These are phyloP conservation scores for Cutaneotrichosporon sp. DNA, from an alignment of 1,284 basidiomycete species.

Conservation along the genomic window DNA sequence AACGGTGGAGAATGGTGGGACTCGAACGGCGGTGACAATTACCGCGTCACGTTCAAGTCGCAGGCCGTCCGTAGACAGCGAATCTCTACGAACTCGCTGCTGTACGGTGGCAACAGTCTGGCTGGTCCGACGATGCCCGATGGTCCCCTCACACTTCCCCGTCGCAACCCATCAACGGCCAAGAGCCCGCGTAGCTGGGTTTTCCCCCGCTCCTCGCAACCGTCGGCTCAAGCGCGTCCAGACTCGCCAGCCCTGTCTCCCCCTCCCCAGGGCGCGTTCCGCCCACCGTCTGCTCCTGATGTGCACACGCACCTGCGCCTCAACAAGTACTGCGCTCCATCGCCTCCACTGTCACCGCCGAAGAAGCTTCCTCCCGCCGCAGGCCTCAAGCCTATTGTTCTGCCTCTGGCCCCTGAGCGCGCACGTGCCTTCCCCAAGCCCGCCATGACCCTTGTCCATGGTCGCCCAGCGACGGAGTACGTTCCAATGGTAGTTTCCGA, in stretches of 20 bases:
- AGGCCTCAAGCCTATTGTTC: constrained; percentile 1
- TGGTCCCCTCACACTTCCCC: constrained; percentile 2
- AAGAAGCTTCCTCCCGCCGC: constrained; percentile 10
- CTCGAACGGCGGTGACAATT: constrained; percentile 50
- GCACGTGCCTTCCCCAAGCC: constrained; percentile 1
- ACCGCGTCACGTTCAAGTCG: constrained; percentile 50
- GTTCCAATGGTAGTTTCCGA: neutral
- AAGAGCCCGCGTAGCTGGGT: constrained; percentile 31
- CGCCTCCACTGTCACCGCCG: constrained; percentile 44
- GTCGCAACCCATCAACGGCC: neutral
- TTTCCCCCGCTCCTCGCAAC: constrained; percentile 25
- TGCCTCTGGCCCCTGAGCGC: constrained; percentile 8
- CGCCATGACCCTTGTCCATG: constrained; percentile 33
- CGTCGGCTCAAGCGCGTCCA: constrained; percentile 5
- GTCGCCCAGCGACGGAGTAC: constrained; percentile 34
- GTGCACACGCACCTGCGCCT: constrained; percentile 41
- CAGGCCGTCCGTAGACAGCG: constrained; percentile 15
- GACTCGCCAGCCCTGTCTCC: constrained; percentile 10
- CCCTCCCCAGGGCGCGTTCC: constrained; percentile 34
- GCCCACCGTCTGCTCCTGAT: constrained; percentile 39
- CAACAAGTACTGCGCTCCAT: constrained; percentile 45
- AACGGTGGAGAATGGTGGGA: constrained; percentile 53
- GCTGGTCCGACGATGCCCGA: constrained; percentile 7
- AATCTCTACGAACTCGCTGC: neutral
- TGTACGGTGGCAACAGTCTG: neutral